Evolutionary conservation across 2,329 filamentous ascomycete genomes (phyloP), one percentile per base, ranked within the genome.

Genomic region (Clarireedia hainanense): DNA sequence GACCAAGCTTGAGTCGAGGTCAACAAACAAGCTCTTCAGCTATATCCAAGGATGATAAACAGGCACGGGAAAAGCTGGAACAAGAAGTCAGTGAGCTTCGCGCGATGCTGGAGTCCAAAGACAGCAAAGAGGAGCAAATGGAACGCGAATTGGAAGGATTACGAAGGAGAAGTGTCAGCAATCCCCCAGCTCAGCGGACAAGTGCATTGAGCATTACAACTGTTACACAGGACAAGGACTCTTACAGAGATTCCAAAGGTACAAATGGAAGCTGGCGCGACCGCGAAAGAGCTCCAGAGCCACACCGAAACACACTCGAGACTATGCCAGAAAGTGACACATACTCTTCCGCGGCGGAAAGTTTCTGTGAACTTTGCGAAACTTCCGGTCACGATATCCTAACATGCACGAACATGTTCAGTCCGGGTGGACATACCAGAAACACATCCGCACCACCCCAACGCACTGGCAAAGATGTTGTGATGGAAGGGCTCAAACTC

Each of bases 371-470:
- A 73, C 94, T 97, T 60, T 97, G 92, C 73, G 91, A 96, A 74
- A 89, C 88, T 36, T 80, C 83, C 47, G 91, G 92, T 15, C 92
- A 97, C 68, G 92, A 97, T 66, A 96, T 97, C 58, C 76, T 97
- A 56, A 95, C 89, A 23, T 97, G 92, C 77, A 91, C 88, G 52
- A 92, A 90, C 70, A 94, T 96, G 85, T 92, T 89, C 58, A 69
- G 64, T 40, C 60, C 65, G 6, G 65, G 65, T 54, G 63, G 60
- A n/a, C 43, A 47, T 49, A 47, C 52, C 10, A 36, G 51, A 12
- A 59, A 57, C 26, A 43, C 40, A 37, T 54, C 58, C 34, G 36
- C 59, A 30, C 49, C 57, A 12, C 58, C 60, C 14, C 59, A 66
- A 42, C 59, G 63, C 57, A 70, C 68, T 3, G 68, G 67, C 59